These are phyloP conservation scores for Abelmoschus esculentus DNA, from an alignment of 345 rosid genomes.

Conservation along the genomic window DNA sequence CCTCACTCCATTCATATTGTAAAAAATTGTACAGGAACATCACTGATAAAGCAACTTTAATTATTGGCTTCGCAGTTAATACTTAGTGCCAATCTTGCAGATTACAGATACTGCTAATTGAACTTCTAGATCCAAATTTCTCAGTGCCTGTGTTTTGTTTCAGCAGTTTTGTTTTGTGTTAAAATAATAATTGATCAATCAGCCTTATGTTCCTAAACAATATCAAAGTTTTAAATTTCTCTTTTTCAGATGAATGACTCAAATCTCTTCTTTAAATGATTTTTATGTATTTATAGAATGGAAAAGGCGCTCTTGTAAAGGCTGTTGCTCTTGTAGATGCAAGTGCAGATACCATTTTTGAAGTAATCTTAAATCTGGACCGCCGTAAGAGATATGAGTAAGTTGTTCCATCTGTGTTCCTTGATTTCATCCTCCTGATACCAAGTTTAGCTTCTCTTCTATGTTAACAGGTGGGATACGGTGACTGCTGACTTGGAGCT, in stretches of 20 bases:
- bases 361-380: slow-evolving; percentile 63
- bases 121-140: slow-evolving; percentile 3
- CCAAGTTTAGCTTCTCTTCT: slow-evolving; percentile 17
- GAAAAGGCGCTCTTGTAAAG: slow-evolving; percentile 78
- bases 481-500: slow-evolving; percentile 84
- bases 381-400: slow-evolving; percentile 85
- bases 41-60: neutral
- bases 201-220: neutral
- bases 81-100: neutral
- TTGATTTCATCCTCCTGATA: slow-evolving; percentile 10
- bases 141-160: neutral
- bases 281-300: slow-evolving; percentile 31
- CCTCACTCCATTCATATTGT: neutral
- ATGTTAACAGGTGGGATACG: slow-evolving; percentile 82
- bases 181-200: neutral
- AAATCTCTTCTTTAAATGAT: neutral
- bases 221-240: slow-evolving; percentile 5
- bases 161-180: slow-evolving; percentile 1
- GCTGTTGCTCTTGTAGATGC: slow-evolving; percentile 87
- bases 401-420: slow-evolving; percentile 25
- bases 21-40: neutral
- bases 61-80: neutral
- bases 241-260: neutral
- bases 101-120: neutral
- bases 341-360: slow-evolving; percentile 78